Evolutionary conservation across 345 rosid genomes (phyloP).

Genomic region (Rubroshorea leprosula): DNA sequence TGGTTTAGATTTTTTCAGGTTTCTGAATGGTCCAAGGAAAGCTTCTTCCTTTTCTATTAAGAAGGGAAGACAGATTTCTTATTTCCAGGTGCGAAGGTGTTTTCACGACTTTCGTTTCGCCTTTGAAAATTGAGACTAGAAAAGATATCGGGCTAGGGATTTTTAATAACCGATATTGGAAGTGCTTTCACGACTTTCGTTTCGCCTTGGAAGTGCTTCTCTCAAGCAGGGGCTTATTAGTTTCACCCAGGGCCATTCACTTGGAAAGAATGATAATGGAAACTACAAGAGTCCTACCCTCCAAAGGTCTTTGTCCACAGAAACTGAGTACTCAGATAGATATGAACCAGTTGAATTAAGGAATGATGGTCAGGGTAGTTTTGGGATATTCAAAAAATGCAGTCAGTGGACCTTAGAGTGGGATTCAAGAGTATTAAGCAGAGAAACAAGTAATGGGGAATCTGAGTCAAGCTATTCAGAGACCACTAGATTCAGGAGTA

Average conservation of each 20-base stretch:
- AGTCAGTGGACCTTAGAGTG: slow-evolving; percentile 56
- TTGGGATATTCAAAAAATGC: slow-evolving; percentile 41
- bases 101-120: too few relatives aligned
- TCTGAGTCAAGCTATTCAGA: slow-evolving; percentile 46
- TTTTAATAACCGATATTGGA: too few relatives aligned
- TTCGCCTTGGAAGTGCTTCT: slow-evolving; percentile 90
- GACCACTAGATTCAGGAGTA: too few relatives aligned
- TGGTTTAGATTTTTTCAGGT: too few relatives aligned
- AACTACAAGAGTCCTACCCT: slow-evolving; percentile 81
- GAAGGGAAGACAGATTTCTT: too few relatives aligned
- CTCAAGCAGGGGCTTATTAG: slow-evolving; percentile 84
- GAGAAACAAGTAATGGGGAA: slow-evolving; percentile 32
- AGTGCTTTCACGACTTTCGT: too few relatives aligned
- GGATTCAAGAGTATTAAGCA: slow-evolving; percentile 34
- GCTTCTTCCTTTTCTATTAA: too few relatives aligned
- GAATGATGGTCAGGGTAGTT: slow-evolving; percentile 41
- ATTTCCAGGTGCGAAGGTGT: too few relatives aligned
- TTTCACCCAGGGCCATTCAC: slow-evolving; percentile 61
- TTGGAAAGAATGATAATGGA: slow-evolving; percentile 67
- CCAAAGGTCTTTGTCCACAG: slow-evolving; percentile 76
- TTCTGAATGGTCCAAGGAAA: too few relatives aligned
- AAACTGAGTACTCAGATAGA: slow-evolving; percentile 50
- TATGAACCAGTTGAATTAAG: slow-evolving; percentile 62
- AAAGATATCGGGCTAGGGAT: too few relatives aligned
- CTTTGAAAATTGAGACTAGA: too few relatives aligned